phyloP scores from a whole-genome alignment of 2,329 filamentous ascomycete species.

The Phyllosticta citrichinensis region DNA sequence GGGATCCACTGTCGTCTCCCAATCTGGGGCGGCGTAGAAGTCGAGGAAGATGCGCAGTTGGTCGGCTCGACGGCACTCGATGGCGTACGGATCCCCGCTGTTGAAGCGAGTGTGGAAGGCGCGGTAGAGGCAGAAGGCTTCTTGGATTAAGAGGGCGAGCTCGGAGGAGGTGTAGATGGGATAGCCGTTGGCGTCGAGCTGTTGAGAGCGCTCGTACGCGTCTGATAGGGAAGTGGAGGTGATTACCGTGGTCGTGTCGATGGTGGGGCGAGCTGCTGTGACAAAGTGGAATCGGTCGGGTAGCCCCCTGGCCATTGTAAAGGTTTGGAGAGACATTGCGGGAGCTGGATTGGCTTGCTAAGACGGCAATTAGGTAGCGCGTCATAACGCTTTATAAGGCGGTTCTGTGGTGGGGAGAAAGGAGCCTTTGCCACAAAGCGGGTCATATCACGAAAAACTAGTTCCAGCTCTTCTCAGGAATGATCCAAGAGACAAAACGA shows the following conservation, averaged over 20 bases:
- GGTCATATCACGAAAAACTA: too few relatives aligned
- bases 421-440: too few relatives aligned
- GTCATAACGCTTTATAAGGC: too few relatives aligned
- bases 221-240: not conserved
- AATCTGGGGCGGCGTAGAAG: not conserved
- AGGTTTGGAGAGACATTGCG: not conserved
- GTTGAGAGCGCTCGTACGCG: not conserved
- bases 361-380: too few relatives aligned
- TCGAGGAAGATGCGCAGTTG: not conserved
- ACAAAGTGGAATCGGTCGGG: not conserved
- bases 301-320: not conserved
- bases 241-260: not conserved
- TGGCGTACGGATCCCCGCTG: too few relatives aligned
- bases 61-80: too few relatives aligned
- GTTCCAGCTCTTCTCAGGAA: too few relatives aligned
- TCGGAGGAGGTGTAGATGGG: not conserved
- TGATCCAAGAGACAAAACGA: too few relatives aligned
- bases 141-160: not conserved
- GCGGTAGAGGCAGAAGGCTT: not conserved
- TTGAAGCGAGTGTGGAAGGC: not conserved
- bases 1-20: not conserved
- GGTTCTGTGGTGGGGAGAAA: too few relatives aligned
- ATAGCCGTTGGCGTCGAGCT: not conserved
- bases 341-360: too few relatives aligned
- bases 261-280: not conserved